Evolutionary conservation across 1,284 basidiomycete species (phyloP), one percentile per base, ranked within the genome.

Genomic region (Abortiporus biennis): DNA sequence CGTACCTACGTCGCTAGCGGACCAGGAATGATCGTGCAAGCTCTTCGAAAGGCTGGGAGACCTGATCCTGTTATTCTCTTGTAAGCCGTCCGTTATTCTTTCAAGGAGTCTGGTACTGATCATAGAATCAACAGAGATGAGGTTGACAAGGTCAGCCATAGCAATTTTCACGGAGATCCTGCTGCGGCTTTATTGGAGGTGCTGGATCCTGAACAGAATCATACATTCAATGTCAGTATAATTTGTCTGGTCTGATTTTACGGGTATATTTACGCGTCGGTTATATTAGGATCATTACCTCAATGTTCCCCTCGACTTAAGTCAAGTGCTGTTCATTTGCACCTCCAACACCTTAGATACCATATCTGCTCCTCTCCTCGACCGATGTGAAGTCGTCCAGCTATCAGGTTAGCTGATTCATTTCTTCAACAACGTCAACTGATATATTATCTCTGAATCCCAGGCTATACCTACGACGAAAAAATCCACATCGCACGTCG

Each of bases 1-100:
- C 71, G 92, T 46, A 95, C 92, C n/a, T 94, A 93, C 53, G 89
- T 92, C 19, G 89, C 89, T 6, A 84, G 85, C 42, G 85, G 87
- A 2, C 87, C 92, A 1, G 90, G 92, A 3, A 69, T 88, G 51
- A 86, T 94, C 31, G 88, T 92, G 11, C 91, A 94, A 63, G 90
- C 91, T 0, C 66, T 95, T 47, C 78, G 92, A 52, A 92, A 91
- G 59, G 88, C 90, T 5, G 88, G 88, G 23, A 73, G 89, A 36
- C 68, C 73, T 42, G 91, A 94, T 62, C 81, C 83, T 31, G 82
- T 95, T 13, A 66, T 90, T 40, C 65, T 95, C 17, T 70, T 95
- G 74, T 88, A 62, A 63, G 76, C 71, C 9, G 57, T 56, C 43
- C 50, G 51, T 27, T 46, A 42, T 38, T 40, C 30, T 43, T 13